Evolutionary conservation across 1,284 basidiomycete genomes (phyloP).

Genomic region (Macrocybe sp.): DNA sequence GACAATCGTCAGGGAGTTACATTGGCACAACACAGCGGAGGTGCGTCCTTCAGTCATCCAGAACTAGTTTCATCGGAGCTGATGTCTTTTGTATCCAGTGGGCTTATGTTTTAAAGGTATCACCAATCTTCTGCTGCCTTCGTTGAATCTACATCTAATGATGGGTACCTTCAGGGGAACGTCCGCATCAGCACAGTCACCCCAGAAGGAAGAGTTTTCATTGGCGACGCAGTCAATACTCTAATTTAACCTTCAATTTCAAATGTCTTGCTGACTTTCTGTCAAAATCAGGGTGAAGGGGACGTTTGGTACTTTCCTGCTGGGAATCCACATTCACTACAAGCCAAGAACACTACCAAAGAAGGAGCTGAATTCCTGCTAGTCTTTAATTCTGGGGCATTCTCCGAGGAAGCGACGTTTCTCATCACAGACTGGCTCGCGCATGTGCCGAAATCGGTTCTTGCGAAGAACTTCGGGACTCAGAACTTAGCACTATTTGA

Average conservation of each 20-base stretch:
- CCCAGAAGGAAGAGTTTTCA: slow-evolving; percentile 39
- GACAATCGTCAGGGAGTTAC: slow-evolving; percentile 40
- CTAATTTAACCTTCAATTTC: not conserved
- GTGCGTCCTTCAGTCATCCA: slow-evolving; percentile 14
- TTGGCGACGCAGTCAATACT: slow-evolving; percentile 42
- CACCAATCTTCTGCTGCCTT: too few relatives aligned
- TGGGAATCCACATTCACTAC: slow-evolving; percentile 47
- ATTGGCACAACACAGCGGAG: slow-evolving; percentile 56
- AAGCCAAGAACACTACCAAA: slow-evolving; percentile 41
- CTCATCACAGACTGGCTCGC: slow-evolving; percentile 47
- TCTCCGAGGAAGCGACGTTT: slow-evolving; percentile 57
- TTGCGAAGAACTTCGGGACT: slow-evolving; percentile 26
- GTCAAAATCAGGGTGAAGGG: slow-evolving; percentile 22
- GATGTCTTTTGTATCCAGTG: slow-evolving; percentile 25
- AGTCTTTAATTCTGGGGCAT: slow-evolving; percentile 50
- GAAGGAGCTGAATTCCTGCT: slow-evolving; percentile 57
- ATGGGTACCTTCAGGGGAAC: slow-evolving; percentile 27
- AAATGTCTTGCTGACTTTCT: slow-evolving; percentile 10
- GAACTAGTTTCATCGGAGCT: not conserved
- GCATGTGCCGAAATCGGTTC: slow-evolving; percentile 27
- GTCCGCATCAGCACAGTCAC: slow-evolving; percentile 44
- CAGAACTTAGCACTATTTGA: slow-evolving; percentile 36
- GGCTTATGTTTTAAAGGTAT: slow-evolving; percentile 42
- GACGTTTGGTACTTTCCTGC: slow-evolving; percentile 60
- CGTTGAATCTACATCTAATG: not conserved